Evolutionary conservation across 495 filamentous ascomycete species (phyloP), one percentile per base, ranked within the genome.

Genomic region (Lichenothelia convexa): DNA sequence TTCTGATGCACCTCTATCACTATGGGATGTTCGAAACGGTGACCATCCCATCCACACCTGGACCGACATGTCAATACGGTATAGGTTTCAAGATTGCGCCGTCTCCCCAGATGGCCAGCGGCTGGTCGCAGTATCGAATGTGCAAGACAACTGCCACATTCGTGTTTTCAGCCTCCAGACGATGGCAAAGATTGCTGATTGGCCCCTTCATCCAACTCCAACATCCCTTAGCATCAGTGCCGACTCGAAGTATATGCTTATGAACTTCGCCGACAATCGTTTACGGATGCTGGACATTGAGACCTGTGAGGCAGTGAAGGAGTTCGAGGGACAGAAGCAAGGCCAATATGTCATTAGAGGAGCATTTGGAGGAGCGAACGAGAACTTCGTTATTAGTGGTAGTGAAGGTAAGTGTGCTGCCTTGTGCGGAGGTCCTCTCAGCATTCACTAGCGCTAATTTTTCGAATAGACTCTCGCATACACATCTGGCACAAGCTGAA

Each of bases 401-500:
- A 91, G 84, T 49, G 83, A 94, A 71, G 84, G 87, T 89, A 62
- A 7, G 44, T 27, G 4, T 18, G 6, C 20, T 5, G 18, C 35
- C 23, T 2, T 39, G 11, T 11, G 6, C 19, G 31, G 13, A 29
- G 1, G 7, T 16, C 3, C 38, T 24, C 30, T 32, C 27, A 30
- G 13, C 7, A 38, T 22, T 8, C 17, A 22, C 13, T 15, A 24
- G 18, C 35, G 2, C 1, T 12, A 32, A 35, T 34, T 33, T 39
- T 27, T 19, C 11, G n/a, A 20, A 27, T 6, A 87, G 85, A 87
- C 50, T 78, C 80, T 0, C 60, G 62, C 18, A 61, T 97, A 35
- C 83, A 76, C 46, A 79, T 97, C 42, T 97, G 86, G 84, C 80
- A 89, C 49, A 86, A 84, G 53, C 67, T 75, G 29, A 86, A 75